Conservation (phyloP, 768 basidiomycete species). For the Boletales sp. region DNA sequence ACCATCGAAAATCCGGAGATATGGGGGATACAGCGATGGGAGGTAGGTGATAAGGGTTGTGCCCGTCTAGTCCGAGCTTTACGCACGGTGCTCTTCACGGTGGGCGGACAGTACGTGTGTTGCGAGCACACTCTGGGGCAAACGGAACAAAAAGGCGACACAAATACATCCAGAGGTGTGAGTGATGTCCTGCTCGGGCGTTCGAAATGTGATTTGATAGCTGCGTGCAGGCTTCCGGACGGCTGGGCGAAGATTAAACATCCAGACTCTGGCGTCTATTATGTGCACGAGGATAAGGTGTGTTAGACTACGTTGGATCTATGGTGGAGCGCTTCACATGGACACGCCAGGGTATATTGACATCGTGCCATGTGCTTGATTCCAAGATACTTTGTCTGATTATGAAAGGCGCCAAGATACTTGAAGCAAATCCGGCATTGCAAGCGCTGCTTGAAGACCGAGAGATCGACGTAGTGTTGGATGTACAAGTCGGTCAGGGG, state of each 20-base stretch:
- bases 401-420: conserved; percentile 10
- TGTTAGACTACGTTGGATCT: background rate
- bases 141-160: conserved; percentile 1
- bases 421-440: conserved; percentile 5
- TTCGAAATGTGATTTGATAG: too few species aligned
- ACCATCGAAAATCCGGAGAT: too few species aligned
- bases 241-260: conserved; percentile 30
- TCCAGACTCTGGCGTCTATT: conserved; percentile 31
- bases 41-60: too few species aligned
- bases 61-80: too few species aligned
- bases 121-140: conserved; percentile 18
- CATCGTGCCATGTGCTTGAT: conserved; percentile 10
- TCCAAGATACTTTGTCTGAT: conserved; percentile 2
- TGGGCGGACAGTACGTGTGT: background rate
- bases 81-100: too few species aligned
- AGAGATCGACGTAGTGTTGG: conserved; percentile 17
- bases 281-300: conserved; percentile 30
- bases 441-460: conserved; percentile 8
- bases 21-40: too few species aligned
- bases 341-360: conserved; percentile 8
- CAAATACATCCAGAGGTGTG: conserved; percentile 4
- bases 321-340: background rate
- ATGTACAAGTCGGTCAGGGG: background rate
- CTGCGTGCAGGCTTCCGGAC: background rate
- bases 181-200: background rate